A percentile compares a stretch with the other conserved stretches of the same genome.
phyloP scores from a whole-genome alignment of 805 yeast genomes.

The Saccharomycopsis sp. region DNA sequence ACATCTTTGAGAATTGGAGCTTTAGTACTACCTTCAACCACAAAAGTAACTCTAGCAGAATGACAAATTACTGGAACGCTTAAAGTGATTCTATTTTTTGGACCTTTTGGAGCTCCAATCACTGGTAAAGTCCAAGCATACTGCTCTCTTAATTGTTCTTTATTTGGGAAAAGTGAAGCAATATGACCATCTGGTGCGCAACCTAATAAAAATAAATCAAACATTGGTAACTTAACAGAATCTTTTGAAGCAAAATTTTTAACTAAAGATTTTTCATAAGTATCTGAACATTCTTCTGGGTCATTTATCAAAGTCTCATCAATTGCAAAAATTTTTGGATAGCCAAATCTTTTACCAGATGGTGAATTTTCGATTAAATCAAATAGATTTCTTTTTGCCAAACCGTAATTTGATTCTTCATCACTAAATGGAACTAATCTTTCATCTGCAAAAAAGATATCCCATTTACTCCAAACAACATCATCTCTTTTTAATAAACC shows the following conservation, averaged over 20 bases:
- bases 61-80: conserved; percentile 94
- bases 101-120: conserved; percentile 84
- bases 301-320: conserved; percentile 66
- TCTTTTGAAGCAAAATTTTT: conserved; percentile 93
- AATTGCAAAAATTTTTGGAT: conserved; percentile 75
- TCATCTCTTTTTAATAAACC: conserved; percentile 71
- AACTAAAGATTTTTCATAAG: conserved; percentile 77
- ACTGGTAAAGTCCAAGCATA: conserved; percentile 95
- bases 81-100: conserved; percentile 73
- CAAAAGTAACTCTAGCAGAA: conserved; percentile 85
- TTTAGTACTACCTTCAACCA: conserved; percentile 92
- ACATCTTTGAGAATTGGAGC: conserved; percentile 86
- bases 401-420: conserved; percentile 78
- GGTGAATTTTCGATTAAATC: conserved; percentile 44
- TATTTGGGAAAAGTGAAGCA: conserved; percentile 92
- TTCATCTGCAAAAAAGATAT: conserved; percentile 82
- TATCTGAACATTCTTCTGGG: conserved; percentile 90
- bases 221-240: conserved; percentile 90
- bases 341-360: conserved; percentile 25
- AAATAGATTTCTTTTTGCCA: conserved; percentile 69
- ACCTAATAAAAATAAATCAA: conserved; percentile 82
- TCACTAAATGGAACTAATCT: conserved; percentile 76
- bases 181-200: conserved; percentile 99
- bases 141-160: conserved; percentile 77
- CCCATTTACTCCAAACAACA: conserved; percentile 74